These are phyloP conservation scores for Colletotrichum chlorophyti DNA, from an alignment of 2,329 filamentous ascomycete species.

Conservation along the genomic window DNA sequence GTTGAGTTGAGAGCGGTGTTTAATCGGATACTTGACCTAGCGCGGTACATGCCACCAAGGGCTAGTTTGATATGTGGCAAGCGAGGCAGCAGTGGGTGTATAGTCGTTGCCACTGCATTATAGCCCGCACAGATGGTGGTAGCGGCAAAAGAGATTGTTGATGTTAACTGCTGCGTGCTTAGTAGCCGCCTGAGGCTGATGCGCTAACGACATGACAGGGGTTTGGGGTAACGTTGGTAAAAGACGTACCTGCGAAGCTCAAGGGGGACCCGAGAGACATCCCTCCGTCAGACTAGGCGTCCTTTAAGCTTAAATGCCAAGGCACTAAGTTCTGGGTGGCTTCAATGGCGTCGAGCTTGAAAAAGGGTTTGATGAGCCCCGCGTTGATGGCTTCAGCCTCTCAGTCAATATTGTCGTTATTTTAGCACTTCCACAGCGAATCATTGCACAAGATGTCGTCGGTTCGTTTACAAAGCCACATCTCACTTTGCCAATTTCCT, in stretches of 20 bases:
- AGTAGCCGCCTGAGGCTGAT: background rate
- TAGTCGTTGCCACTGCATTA: no score
- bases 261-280: background rate
- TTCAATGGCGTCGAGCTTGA: background rate
- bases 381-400: background rate
- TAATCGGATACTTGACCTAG: no score
- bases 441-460: background rate
- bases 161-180: background rate
- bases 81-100: no score
- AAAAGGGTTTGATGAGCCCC: background rate
- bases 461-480: no score
- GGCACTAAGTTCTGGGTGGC: background rate
- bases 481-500: no score
- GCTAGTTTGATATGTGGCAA: no score
- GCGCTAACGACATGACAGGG: background rate
- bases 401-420: no score
- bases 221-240: background rate
- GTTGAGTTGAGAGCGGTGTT: no score
- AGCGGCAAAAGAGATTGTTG: background rate
- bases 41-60: background rate
- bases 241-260: background rate
- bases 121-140: background rate
- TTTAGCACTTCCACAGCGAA: no score
- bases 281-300: background rate
- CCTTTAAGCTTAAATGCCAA: slow-evolving; percentile 7